Percentiles rank a stretch among this genome's conserved stretches.
phyloP scores from a whole-genome alignment of 768 basidiomycete species.

The Pleurotus salmoneostramineus region DNA sequence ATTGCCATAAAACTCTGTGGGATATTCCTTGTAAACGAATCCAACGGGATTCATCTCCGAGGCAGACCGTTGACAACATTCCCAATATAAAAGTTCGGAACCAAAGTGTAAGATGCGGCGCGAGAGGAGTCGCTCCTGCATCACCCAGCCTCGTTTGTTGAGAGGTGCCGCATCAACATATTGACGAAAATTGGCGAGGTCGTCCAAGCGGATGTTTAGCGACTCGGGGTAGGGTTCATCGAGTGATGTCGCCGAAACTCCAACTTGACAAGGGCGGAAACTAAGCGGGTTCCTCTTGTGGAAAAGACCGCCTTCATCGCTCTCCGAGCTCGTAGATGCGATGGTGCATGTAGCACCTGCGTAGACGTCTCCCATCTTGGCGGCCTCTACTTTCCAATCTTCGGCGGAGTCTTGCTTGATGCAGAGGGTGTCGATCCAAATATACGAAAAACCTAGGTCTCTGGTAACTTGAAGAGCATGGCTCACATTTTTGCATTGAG shows the following conservation, averaged over 20 bases:
- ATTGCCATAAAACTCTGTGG: neutral
- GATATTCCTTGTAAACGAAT: neutral
- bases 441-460: neutral
- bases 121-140: neutral
- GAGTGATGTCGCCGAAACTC: neutral
- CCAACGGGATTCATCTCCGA: neutral
- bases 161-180: neutral
- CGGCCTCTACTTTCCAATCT: neutral
- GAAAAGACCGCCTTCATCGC: neutral
- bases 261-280: neutral
- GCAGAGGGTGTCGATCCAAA: constrained; percentile 3
- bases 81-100: neutral
- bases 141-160: neutral
- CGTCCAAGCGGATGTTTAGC: neutral
- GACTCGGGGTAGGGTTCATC: neutral
- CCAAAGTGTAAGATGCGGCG: neutral
- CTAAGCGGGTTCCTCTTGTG: neutral
- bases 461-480: neutral
- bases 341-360: neutral
- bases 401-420: neutral
- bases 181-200: neutral
- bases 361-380: neutral
- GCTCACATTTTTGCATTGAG: neutral
- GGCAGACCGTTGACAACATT: neutral
- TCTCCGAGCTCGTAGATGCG: neutral